Percentiles rank a stretch among this genome's conserved stretches.
Evolutionary conservation across 75 land plant genomes (phyloP).

Genomic region (Sequoiadendron giganteum): DNA sequence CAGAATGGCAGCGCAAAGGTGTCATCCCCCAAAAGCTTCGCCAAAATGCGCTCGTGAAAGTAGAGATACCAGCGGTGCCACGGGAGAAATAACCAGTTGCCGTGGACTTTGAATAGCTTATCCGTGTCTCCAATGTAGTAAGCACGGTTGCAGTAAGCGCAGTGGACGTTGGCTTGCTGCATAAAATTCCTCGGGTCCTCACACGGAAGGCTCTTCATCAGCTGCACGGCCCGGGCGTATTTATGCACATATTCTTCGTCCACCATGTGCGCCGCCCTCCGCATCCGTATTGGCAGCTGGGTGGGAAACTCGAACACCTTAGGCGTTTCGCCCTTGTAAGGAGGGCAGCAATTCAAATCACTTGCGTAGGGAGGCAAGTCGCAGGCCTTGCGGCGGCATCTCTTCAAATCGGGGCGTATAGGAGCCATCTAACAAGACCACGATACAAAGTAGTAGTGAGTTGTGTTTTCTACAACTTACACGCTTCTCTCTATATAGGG

Average conservation of each 20-base stretch:
- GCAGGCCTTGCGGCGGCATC: no score
- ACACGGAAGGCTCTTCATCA: neutral
- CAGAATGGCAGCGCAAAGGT: conserved; percentile 63
- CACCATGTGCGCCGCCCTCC: neutral
- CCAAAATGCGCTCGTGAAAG: conserved; percentile 71
- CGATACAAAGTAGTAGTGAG: no score
- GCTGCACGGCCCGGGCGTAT: neutral
- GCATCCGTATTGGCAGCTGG: conserved; percentile 22
- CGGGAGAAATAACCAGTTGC: neutral
- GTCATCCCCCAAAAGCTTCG: conserved; percentile 51
- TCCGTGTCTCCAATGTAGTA: conserved; percentile 19
- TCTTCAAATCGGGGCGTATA: no score
- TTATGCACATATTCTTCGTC: neutral
- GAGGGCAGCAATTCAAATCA: conserved; percentile 48
- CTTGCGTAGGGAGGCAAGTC: conserved; percentile 17
- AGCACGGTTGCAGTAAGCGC: conserved; percentile 16
- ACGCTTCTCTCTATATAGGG: no score
- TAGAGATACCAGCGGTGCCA: conserved; percentile 39
- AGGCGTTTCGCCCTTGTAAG: neutral
- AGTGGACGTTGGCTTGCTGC: conserved; percentile 38
- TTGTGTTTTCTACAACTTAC: no score
- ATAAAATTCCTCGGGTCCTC: conserved; percentile 24
- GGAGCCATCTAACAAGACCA: no score
- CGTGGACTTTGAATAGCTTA: neutral
- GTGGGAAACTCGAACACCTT: conserved; percentile 28